Conservation (phyloP, 176 grass and related monocot species). For the Aegilops tauschii region DNA sequence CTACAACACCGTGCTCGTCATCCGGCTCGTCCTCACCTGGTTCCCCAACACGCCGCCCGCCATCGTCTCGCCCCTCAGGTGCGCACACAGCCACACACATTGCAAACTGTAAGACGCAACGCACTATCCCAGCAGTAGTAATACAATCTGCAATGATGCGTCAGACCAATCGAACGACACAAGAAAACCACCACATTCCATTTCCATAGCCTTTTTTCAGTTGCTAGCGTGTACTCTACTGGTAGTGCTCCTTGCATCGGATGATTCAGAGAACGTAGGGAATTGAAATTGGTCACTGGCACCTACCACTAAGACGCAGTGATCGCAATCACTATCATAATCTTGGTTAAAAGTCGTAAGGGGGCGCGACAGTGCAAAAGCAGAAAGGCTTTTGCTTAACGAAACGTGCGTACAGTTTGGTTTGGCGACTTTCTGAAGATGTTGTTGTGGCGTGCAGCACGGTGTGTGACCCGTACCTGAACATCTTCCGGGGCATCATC, state of each 20-base stretch:
- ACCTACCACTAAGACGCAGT: background rate
- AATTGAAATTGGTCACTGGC: background rate
- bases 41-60: slow-evolving; percentile 90
- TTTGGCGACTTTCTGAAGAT: background rate
- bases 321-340: background rate
- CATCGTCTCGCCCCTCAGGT: slow-evolving; percentile 94
- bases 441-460: slow-evolving; percentile 52
- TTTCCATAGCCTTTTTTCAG: background rate
- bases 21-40: slow-evolving; percentile 95
- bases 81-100: background rate
- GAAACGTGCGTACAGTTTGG: background rate
- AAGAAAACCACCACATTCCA: background rate
- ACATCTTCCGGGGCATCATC: slow-evolving; percentile 96
- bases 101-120: too few species aligned
- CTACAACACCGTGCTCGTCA: slow-evolving; percentile 86
- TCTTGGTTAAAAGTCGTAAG: background rate
- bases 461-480: slow-evolving; percentile 92
- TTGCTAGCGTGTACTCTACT: background rate
- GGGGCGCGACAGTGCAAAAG: background rate
- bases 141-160: background rate
- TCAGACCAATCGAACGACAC: background rate
- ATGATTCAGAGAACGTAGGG: background rate
- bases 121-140: background rate
- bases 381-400: background rate
- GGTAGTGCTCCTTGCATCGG: background rate